phyloP scores from a whole-genome alignment of 2,329 filamentous ascomycete genomes.

The Calonectria crousiana region DNA sequence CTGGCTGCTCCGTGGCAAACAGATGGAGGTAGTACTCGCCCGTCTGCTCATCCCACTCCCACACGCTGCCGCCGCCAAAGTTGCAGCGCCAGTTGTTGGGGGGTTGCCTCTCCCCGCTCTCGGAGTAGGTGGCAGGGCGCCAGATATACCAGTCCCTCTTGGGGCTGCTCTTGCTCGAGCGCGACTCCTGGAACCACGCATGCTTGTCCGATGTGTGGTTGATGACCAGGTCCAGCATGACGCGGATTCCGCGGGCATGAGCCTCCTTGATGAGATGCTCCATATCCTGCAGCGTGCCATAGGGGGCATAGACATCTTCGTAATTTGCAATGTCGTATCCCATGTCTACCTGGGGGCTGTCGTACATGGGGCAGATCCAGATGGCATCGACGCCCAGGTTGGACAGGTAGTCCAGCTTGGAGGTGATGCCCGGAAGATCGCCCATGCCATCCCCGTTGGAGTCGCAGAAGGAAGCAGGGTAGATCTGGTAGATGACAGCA shows the following conservation, averaged over 20 bases:
- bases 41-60: slow-evolving; percentile 80
- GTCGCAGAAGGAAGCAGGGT: slow-evolving; percentile 67
- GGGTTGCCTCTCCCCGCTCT: slow-evolving; percentile 71
- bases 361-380: slow-evolving; percentile 44
- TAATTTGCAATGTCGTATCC: slow-evolving; percentile 43
- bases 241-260: slow-evolving; percentile 37
- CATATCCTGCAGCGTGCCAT: slow-evolving; percentile 42
- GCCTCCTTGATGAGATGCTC: slow-evolving; percentile 40
- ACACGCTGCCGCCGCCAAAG: slow-evolving; percentile 71
- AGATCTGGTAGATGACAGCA: slow-evolving; percentile 67
- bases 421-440: slow-evolving; percentile 65
- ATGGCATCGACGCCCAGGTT: slow-evolving; percentile 38
- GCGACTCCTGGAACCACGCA: slow-evolving; percentile 42
- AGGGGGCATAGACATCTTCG: slow-evolving; percentile 40
- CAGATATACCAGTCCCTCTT: slow-evolving; percentile 74
- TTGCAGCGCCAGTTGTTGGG: slow-evolving; percentile 81
- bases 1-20: slow-evolving; percentile 81
- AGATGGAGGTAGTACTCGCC: slow-evolving; percentile 83
- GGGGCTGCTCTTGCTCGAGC: slow-evolving; percentile 30
- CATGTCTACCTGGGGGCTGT: slow-evolving; percentile 43
- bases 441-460: slow-evolving; percentile 66
- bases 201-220: slow-evolving; percentile 43
- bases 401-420: slow-evolving; percentile 61
- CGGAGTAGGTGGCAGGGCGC: slow-evolving; percentile 64
- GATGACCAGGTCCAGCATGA: slow-evolving; percentile 43